Evolutionary conservation across 106 monocot genomes (phyloP).

Genomic region (Platanthera guangdongensis): DNA sequence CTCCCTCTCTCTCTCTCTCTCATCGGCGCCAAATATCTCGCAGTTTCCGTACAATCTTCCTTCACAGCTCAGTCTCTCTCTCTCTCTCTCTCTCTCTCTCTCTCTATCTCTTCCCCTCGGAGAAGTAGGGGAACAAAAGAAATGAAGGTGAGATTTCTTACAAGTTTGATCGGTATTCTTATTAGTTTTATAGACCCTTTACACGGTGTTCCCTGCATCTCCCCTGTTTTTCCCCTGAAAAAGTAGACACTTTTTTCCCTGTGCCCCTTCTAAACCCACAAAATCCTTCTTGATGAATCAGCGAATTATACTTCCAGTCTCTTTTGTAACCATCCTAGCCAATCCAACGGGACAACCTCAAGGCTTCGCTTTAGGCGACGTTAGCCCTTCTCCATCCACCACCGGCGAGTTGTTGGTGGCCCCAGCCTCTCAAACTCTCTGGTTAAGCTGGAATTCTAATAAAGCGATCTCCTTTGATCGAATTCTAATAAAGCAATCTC

Average conservation of each 20-base stretch:
- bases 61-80: background rate
- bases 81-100: conserved; percentile 4
- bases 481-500: background rate
- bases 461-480: background rate
- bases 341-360: too few relatives aligned
- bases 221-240: background rate
- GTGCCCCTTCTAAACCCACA: background rate
- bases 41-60: too few relatives aligned
- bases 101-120: background rate
- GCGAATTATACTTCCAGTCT: background rate
- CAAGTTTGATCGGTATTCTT: background rate
- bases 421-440: too few relatives aligned
- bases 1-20: background rate
- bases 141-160: conserved; percentile 9
- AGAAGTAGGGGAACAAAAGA: background rate
- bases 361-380: too few relatives aligned
- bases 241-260: background rate
- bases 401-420: too few relatives aligned
- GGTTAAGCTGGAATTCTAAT: too few relatives aligned
- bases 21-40: too few relatives aligned
- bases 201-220: background rate
- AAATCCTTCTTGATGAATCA: background rate
- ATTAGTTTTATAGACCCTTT: background rate
- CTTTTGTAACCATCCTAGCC: too few relatives aligned
- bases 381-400: too few relatives aligned